Evolutionary conservation across 148 eudicot species (phyloP).

Genomic region (Fagopyrum esculentum): DNA sequence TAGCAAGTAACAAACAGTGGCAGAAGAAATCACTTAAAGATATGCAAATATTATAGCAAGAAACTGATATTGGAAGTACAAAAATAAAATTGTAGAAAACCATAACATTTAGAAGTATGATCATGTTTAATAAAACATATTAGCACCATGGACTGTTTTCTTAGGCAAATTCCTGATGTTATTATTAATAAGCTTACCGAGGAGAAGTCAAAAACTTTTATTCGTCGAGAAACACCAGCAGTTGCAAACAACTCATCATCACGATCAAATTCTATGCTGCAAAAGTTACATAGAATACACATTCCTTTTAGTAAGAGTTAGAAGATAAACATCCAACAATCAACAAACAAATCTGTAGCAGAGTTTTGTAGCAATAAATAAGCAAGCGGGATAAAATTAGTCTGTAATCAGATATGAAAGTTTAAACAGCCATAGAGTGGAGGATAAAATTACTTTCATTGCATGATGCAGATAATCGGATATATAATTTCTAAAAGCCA

Average conservation of each 20-base stretch:
- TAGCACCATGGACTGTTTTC: background rate
- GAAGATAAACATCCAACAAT: background rate
- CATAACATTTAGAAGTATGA: background rate
- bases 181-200: slow-evolving; percentile 34
- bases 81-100: background rate
- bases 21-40: background rate
- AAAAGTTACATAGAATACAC: slow-evolving; percentile 17
- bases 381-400: background rate
- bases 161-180: background rate
- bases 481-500: background rate
- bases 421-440: background rate
- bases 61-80: background rate
- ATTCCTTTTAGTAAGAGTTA: background rate
- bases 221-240: slow-evolving; percentile 60
- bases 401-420: background rate
- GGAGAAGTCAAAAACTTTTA: slow-evolving; percentile 61
- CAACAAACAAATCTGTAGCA: background rate
- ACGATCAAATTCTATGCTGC: slow-evolving; percentile 66
- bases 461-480: background rate
- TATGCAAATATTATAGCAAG: background rate
- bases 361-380: background rate
- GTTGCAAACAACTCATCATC: slow-evolving; percentile 69
- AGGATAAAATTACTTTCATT: background rate
- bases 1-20: background rate
- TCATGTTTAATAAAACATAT: background rate